A percentile compares a stretch with the other conserved stretches of the same genome.
Evolutionary conservation across 768 basidiomycete species (phyloP).

Genomic region (Kwoniella europaea): DNA sequence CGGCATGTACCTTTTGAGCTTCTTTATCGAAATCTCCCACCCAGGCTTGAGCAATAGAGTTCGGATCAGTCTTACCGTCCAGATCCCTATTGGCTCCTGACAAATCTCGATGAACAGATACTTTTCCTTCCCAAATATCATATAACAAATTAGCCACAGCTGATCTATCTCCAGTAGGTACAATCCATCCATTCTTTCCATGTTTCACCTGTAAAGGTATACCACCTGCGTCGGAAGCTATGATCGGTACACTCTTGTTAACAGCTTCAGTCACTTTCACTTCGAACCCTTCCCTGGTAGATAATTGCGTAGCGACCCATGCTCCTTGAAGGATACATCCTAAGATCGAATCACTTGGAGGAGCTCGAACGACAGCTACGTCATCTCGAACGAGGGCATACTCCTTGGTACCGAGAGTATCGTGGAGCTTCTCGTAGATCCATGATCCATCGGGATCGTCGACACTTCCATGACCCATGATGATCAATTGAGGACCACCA

Average conservation of each 20-base stretch:
- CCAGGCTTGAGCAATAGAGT: conserved; percentile 48
- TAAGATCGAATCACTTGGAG: conserved; percentile 72
- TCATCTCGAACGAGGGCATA: conserved; percentile 51
- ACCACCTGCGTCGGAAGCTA: conserved; percentile 84
- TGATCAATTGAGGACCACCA: conserved; percentile 56
- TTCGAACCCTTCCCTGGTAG: conserved; percentile 90
- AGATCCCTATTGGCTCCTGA: conserved; percentile 22
- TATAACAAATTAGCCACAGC: conserved; percentile 76
- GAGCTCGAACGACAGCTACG: conserved; percentile 75
- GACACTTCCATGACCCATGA: conserved; percentile 82
- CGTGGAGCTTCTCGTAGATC: conserved; percentile 53
- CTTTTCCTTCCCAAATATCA: conserved; percentile 75
- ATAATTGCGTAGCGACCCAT: conserved; percentile 87
- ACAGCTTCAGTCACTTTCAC: conserved; percentile 92
- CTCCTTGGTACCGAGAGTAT: conserved; percentile 44
- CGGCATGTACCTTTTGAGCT: conserved; percentile 41
- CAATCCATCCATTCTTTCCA: conserved; percentile 86
- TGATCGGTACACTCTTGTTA: conserved; percentile 83
- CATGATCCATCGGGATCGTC: conserved; percentile 83
- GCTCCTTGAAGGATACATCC: conserved; percentile 88
- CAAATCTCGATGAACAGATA: conserved; percentile 25
- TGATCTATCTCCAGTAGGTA: conserved; percentile 74
- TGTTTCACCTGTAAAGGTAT: conserved; percentile 90
- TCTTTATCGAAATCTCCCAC: conserved; percentile 44
- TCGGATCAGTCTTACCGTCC: conserved; percentile 44